Percentiles rank a stretch among this genome's conserved stretches.
phyloP scores from a whole-genome alignment of 2,329 filamentous ascomycete genomes.

The Rutstroemia sp. region DNA sequence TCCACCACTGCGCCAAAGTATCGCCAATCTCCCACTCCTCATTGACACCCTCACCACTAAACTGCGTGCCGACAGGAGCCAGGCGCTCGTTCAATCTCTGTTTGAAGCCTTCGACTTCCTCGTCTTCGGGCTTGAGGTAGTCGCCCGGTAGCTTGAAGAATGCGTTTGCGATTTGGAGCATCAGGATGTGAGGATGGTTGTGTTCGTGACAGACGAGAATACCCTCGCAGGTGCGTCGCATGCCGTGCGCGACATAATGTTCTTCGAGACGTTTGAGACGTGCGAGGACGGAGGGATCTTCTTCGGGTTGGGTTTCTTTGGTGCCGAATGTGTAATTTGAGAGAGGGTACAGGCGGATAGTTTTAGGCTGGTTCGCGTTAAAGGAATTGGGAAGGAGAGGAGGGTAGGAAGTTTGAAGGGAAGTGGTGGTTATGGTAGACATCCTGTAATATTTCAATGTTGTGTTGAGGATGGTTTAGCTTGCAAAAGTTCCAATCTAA shows the following conservation, averaged over 20 bases:
- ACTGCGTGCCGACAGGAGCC: constrained; percentile 79
- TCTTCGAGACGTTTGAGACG: constrained; percentile 92
- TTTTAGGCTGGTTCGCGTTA: constrained; percentile 80
- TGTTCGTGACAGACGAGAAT: constrained; percentile 98
- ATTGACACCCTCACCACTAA: constrained; percentile 77
- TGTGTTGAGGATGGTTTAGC: not conserved
- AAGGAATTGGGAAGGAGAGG: constrained; percentile 77
- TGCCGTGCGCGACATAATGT: constrained; percentile 85
- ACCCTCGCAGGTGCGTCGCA: constrained; percentile 95
- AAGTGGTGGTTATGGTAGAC: constrained; percentile 75
- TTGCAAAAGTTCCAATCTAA: not conserved
- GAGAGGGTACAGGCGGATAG: constrained; percentile 86
- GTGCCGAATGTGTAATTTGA: constrained; percentile 99
- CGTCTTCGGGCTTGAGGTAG: constrained; percentile 82
- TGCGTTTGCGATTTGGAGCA: constrained; percentile 98
- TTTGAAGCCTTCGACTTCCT: constrained; percentile 95
- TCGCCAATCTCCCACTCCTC: constrained; percentile 94
- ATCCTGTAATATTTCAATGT: constrained; percentile 42
- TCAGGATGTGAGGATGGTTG: constrained; percentile 96
- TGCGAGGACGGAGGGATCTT: constrained; percentile 91
- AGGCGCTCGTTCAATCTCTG: constrained; percentile 83
- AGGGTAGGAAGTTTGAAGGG: constrained; percentile 70
- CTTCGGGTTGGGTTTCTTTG: constrained; percentile 96
- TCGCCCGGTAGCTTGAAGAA: constrained; percentile 99
- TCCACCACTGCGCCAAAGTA: constrained; percentile 96